phyloP scores from a whole-genome alignment of 768 basidiomycete genomes.

The Suillus fuscotomentosus region DNA sequence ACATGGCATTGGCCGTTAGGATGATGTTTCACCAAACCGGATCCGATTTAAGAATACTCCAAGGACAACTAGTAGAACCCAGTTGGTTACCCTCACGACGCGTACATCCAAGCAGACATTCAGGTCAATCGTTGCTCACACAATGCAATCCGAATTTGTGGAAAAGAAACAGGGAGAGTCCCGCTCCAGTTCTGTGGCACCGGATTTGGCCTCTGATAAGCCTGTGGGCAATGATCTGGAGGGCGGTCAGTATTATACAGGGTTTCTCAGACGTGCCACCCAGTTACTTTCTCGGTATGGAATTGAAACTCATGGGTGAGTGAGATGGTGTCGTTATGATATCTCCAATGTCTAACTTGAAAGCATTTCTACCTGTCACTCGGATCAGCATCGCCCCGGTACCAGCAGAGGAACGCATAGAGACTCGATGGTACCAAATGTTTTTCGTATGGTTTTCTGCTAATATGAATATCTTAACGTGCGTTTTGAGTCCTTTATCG shows the following conservation, averaged over 20 bases:
- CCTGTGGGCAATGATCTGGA: not conserved
- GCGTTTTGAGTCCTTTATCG: conserved; percentile 14
- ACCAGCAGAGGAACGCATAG: conserved; percentile 32
- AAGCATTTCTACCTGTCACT: not conserved
- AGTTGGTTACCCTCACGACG: not conserved
- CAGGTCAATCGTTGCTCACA: not conserved
- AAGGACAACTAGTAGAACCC: not conserved
- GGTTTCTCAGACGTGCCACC: conserved; percentile 22
- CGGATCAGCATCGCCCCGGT: conserved; percentile 38
- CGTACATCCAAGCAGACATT: not conserved
- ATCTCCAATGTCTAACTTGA: not conserved
- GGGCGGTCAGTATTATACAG: not conserved
- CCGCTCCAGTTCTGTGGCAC: not conserved
- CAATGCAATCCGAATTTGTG: not conserved
- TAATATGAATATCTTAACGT: conserved; percentile 44
- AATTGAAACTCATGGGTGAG: conserved; percentile 42
- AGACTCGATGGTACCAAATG: conserved; percentile 43
- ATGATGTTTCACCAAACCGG: not conserved
- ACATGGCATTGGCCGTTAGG: too few relatives aligned
- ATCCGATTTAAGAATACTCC: not conserved
- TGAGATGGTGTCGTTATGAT: not conserved
- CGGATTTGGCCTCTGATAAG: not conserved
- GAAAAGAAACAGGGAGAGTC: not conserved
- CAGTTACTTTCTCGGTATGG: conserved; percentile 32
- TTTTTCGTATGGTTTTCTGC: conserved; percentile 54